Base-by-base conservation (phyloP, 1,284 basidiomycete genomes). In the Heliocybe sulcata region DNA sequence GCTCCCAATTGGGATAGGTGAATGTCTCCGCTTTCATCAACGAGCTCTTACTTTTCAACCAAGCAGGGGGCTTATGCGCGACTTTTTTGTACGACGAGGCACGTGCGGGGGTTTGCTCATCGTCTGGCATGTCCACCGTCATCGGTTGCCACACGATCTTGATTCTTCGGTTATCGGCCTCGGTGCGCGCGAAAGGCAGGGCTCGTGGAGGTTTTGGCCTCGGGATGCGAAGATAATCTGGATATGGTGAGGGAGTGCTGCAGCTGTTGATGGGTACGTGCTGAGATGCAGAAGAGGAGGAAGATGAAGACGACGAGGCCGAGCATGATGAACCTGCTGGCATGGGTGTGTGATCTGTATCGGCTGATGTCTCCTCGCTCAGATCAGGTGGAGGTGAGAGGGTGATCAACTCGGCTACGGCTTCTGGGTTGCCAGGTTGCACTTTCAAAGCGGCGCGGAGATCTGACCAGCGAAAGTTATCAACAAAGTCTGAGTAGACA, bases 361-460 rank as follows among this genome's bases (percentile, higher is more conserved):
- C 22, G 58, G 55, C 9, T 55, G 53, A 22, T 19, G 33, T 56
- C 35, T 49, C 35, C 42, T 12, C 58, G 50, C 29, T 61, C 59
- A 16, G 66, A 35, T 35, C 51, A 10, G 57, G 55, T 2, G 61
- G 63, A 12, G 76, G 72, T 35, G 76, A 59, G 1, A 84, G 61
- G 0, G 73, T 64, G 4, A 68, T 61, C 3, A 87, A 68, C 62
- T 85, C 84, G 20, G 73, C 68, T 10, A 78, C 58, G 0, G 83
- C 85, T 63, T 87, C 84, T 0, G 66, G 57, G 60, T 84, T 87
- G 4, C 69, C 71, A 0, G 85, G 83, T 56, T 86, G 85, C 2
- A 85, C 63, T 56, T 71, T 75, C 19, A 87, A 67, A 9, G 81
- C 75, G 1, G 78, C 73, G 11, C 81, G 77, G 2, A 87, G 65